Evolutionary conservation across 495 filamentous ascomycete species (phyloP), one percentile per base, ranked within the genome.

Genomic region (Penicillium riverlandense): DNA sequence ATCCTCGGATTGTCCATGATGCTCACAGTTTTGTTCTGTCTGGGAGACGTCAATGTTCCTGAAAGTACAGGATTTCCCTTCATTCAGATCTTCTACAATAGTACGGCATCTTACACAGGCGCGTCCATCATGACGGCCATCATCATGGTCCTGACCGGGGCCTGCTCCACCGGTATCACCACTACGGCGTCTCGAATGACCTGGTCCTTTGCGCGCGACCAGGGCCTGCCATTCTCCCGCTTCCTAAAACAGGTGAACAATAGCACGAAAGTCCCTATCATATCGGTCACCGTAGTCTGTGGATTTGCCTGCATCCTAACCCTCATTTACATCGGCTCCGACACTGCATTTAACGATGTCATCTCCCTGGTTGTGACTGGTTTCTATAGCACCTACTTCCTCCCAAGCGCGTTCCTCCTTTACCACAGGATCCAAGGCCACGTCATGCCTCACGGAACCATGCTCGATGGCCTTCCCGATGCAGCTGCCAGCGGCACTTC

Each of bases 181-280:
- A 65, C 73, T 8, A 67, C 71, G 3, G 60, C 72, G 16, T 78
- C 75, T 8, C 66, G 77, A 27, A 74, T 75, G 49, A 53, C 59
- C 16, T 79, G 76, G 76, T 68, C 70, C 2, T 78, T 80, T 43
- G 67, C 72, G 2, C 61, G 75, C 11, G 76, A 79, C 44, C 47
- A 61, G n/a, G 75, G 70, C 11, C 43, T 74, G 14, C 71, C 75
- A 0, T 71, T 63, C 41, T 65, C 64, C 35, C 53, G 39, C 11
- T 66, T 52, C 35, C 35, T 73, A 35, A 58, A 59, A 29, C 38
- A 42, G 8, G 62, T 65, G 50, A 49, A 62, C 35, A 44, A 40
- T 35, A 49, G 45, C 49, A 58, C 53, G 34, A 39, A 45, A 47
- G 50, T 72, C 7, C 70, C 70, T 33, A 39, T 66, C 9, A 48